A percentile compares a stretch with the other conserved stretches of the same genome.
Conservation (phyloP, 2,329 filamentous ascomycete species). For the Cladosporium austrohemisphaericum region DNA sequence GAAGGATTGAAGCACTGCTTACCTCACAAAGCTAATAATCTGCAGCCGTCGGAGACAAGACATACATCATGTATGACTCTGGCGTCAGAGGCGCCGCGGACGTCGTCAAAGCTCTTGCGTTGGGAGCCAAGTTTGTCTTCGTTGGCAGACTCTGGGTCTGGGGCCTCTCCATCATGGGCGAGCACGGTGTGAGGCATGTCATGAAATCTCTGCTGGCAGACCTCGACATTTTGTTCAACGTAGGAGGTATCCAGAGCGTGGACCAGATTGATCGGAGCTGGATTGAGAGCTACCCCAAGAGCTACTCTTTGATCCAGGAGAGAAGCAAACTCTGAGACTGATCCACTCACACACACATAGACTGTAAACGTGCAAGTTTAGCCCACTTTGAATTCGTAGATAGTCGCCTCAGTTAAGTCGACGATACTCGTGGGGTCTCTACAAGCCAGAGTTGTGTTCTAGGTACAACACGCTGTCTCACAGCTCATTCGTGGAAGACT, state of each 20-base stretch:
- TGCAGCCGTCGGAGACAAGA: constrained; percentile 47
- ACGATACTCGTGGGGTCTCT: no score
- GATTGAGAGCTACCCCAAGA: constrained; percentile 28
- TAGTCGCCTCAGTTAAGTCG: no score
- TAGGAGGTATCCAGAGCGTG: constrained; percentile 47
- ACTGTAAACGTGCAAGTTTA: no score
- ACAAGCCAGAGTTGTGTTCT: no score
- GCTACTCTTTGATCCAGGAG: constrained; percentile 25
- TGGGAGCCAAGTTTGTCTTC: constrained; percentile 61
- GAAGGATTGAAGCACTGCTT: no score
- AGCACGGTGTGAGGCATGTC: constrained; percentile 59
- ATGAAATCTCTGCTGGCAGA: constrained; percentile 60
- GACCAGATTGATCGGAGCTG: constrained; percentile 47
- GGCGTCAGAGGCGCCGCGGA: constrained; percentile 56
- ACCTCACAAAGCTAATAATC: neutral
- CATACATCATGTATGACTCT: constrained; percentile 57
- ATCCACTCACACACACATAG: no score
- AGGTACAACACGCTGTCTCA: no score
- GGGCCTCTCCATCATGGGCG: constrained; percentile 57
- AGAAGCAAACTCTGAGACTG: constrained; percentile 25
- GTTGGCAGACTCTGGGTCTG: constrained; percentile 60
- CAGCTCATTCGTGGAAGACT: no score
- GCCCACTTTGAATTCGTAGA: no score
- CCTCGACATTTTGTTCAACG: constrained; percentile 60
- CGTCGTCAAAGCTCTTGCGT: constrained; percentile 58